These are phyloP conservation scores for Solanum hybrid DNA, from an alignment of 305 asterid genomes.

Conservation along the genomic window DNA sequence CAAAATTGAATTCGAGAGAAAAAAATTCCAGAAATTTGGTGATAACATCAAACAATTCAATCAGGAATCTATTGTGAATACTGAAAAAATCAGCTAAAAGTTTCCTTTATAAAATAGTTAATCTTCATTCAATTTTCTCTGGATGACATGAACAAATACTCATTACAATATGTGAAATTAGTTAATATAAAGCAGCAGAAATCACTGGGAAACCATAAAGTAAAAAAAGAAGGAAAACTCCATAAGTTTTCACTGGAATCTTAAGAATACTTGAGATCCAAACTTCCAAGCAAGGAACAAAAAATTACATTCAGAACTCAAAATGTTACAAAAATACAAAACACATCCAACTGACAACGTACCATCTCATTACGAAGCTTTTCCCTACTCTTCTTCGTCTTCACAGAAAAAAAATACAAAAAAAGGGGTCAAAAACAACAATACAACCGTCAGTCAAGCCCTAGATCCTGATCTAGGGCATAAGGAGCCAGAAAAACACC, in stretches of 20 bases:
- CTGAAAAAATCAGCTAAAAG: background rate
- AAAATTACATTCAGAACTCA: conserved; percentile 22
- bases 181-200: background rate
- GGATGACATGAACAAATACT: background rate
- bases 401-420: conserved; percentile 18
- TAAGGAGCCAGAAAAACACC: conserved; percentile 17
- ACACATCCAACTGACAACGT: conserved; percentile 13
- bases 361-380: conserved; percentile 62
- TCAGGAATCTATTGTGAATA: background rate
- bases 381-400: conserved; percentile 38
- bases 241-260: conserved; percentile 11
- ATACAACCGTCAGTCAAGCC: conserved; percentile 16
- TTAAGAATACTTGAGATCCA: conserved; percentile 29
- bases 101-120: background rate
- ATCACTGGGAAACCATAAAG: background rate
- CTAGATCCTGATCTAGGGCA: conserved; percentile 38
- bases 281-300: conserved; percentile 13
- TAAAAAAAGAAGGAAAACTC: background rate
- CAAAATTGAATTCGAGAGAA: background rate
- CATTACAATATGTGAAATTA: background rate
- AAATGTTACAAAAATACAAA: background rate
- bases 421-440: conserved; percentile 10
- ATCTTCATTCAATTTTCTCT: background rate
- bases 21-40: background rate
- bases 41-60: background rate